Evolutionary conservation across 1,284 basidiomycete genomes (phyloP), one percentile per base, ranked within the genome.

Genomic region (Ustilago nuda): DNA sequence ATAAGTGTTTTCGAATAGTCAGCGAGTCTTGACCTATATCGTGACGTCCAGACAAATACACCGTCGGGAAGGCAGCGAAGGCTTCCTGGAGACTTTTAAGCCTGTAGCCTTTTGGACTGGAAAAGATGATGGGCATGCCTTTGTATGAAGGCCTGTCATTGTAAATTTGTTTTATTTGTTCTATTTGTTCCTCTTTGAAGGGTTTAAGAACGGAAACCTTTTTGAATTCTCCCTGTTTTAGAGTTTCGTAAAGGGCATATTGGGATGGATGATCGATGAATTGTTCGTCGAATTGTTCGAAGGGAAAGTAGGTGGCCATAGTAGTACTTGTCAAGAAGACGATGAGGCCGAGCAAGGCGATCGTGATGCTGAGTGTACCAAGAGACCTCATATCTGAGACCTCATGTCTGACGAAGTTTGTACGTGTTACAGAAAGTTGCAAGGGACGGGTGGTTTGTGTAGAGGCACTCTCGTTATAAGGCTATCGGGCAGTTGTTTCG

Each of bases 81-180:
- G 33, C 65, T 43, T 54, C 53, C 33, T 66, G 57, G 15, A 66
- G 46, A 33, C n/a, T 23, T 23, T 37, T 19, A 41, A 66, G 8
- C 5, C 56, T 33, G 48, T 50, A 50, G 23, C 54, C 27, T 11
- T 8, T 1, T 6, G 19, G 36, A 5, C 15, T 52, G 11, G 35
- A 5, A 17, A 55, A 59, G 52, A 54, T 54, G 32, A 65, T 50
- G 0, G 63, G 63, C 0, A 55, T 0, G 8, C 35, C 51, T 8
- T 55, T n/a, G 52, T 58, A 30, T 6, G 59, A 58, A 3, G 12
- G 19, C 15, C 30, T 11, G 13, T 23, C 0, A 7, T 2, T 2
- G 43, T 45, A 15, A 45, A 45, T 4, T 11, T 9, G 19, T 0
- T 19, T 1, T 19, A 19, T 19, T 19, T 19, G 19, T 19, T 19